These are phyloP conservation scores for Russula brevipes DNA, from an alignment of 768 basidiomycete genomes.

Conservation along the genomic window DNA sequence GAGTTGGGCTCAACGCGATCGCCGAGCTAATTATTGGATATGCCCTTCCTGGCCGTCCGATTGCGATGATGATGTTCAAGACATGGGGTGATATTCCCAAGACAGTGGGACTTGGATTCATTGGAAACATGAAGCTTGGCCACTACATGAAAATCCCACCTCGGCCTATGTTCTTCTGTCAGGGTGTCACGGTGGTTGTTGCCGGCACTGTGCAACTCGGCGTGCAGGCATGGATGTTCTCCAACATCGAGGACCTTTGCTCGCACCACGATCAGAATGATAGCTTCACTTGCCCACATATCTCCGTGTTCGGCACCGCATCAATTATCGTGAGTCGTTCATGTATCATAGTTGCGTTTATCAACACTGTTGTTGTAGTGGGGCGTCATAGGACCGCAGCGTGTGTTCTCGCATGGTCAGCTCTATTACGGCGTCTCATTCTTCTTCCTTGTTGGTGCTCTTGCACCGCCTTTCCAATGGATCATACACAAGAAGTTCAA, in stretches of 20 bases:
- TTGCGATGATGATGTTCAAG: conserved; percentile 87
- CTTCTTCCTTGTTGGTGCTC: conserved; percentile 74
- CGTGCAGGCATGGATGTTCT: conserved; percentile 75
- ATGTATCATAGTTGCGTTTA: not conserved
- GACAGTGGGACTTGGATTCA: conserved; percentile 63
- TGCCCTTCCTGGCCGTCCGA: conserved; percentile 66
- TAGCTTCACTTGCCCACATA: conserved; percentile 65
- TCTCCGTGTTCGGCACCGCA: conserved; percentile 73
- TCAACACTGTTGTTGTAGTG: conserved; percentile 17
- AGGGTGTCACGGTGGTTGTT: conserved; percentile 60
- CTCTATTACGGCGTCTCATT: conserved; percentile 40
- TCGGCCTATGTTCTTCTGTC: conserved; percentile 64
- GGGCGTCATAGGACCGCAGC: conserved; percentile 72
- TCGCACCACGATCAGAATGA: conserved; percentile 44
- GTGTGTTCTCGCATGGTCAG: conserved; percentile 25
- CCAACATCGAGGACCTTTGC: conserved; percentile 62
- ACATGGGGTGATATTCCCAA: conserved; percentile 72
- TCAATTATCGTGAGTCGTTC: conserved; percentile 55
- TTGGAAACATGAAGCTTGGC: conserved; percentile 73
- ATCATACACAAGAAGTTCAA: conserved; percentile 33
- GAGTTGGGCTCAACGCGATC: conserved; percentile 68
- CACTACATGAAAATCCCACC: conserved; percentile 71
- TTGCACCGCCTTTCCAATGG: conserved; percentile 54
- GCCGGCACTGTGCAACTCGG: conserved; percentile 70
- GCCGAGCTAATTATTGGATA: conserved; percentile 81